phyloP scores from a whole-genome alignment of 805 yeast species.

The Lachancea thermotolerans region DNA sequence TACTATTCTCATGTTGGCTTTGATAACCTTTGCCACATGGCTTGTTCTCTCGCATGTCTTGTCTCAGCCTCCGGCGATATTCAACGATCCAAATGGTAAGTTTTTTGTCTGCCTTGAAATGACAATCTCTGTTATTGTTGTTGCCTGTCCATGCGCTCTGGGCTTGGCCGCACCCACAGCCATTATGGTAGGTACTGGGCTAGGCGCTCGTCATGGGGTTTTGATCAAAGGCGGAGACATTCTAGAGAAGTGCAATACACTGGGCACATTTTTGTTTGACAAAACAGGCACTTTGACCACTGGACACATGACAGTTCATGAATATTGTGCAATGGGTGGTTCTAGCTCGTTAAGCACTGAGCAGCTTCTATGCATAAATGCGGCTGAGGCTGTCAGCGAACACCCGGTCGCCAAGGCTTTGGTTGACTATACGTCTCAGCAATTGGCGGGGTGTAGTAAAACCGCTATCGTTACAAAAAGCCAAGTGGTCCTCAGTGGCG shows the following conservation, averaged over 20 bases:
- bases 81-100: conserved; percentile 43
- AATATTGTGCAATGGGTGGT: conserved; percentile 29
- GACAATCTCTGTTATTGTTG: conserved; percentile 88
- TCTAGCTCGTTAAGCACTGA: conserved; percentile 5
- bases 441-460: background rate
- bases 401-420: conserved; percentile 86
- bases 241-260: conserved; percentile 61
- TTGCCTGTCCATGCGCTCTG: conserved; percentile 97
- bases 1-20: conserved; percentile 52
- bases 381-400: conserved; percentile 65
- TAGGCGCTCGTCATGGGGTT: conserved; percentile 86
- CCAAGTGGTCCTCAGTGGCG: conserved; percentile 35
- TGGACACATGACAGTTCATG: conserved; percentile 59
- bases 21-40: conserved; percentile 65
- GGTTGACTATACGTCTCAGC: conserved; percentile 31
- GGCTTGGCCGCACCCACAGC: conserved; percentile 99
- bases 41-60: conserved; percentile 34
- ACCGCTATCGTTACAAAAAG: conserved; percentile 14
- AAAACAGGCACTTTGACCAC: conserved; percentile 93
- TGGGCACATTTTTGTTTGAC: conserved; percentile 73
- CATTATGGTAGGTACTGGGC: conserved; percentile 97
- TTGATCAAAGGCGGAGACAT: conserved; percentile 90
- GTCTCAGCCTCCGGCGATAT: conserved; percentile 42
- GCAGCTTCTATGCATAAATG: conserved; percentile 13
- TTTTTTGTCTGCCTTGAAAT: conserved; percentile 65